Percentiles rank a stretch among this genome's conserved stretches.
These are phyloP conservation scores for Botrytis byssoidea DNA, from an alignment of 2,329 filamentous ascomycete species.

Conservation along the genomic window DNA sequence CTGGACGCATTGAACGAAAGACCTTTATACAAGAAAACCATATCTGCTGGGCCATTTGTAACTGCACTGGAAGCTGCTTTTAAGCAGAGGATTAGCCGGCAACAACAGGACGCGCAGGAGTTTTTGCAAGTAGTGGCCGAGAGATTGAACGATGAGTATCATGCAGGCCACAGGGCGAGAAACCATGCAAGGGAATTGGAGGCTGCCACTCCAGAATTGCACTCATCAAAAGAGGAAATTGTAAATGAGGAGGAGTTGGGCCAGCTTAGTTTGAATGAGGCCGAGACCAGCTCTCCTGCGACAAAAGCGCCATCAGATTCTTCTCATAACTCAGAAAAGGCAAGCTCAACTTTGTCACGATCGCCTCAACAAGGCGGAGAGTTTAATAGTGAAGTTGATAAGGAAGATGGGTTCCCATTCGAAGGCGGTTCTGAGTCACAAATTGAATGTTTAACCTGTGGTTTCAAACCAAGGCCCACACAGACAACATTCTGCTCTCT, in stretches of 20 bases:
- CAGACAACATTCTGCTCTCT: slow-evolving; percentile 87
- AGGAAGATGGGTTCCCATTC: slow-evolving; percentile 79
- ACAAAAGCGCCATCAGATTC: slow-evolving; percentile 6
- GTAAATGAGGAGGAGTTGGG: slow-evolving; percentile 21
- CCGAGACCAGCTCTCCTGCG: slow-evolving; percentile 8
- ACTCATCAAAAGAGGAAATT: slow-evolving; percentile 18
- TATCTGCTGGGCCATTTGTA: slow-evolving; percentile 83
- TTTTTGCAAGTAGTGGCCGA: slow-evolving; percentile 94
- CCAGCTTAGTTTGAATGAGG: slow-evolving; percentile 21
- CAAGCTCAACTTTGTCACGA: slow-evolving; percentile 10
- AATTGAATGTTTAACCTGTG: slow-evolving; percentile 86
- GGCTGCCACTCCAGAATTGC: slow-evolving; percentile 13
- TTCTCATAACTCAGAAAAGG: slow-evolving; percentile 14
- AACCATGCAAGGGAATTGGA: slow-evolving; percentile 48
- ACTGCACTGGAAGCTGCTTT: slow-evolving; percentile 81
- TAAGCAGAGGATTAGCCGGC: slow-evolving; percentile 82
- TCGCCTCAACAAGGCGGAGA: slow-evolving; percentile 7
- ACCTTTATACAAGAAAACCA: slow-evolving; percentile 90
- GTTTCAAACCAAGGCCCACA: slow-evolving; percentile 82
- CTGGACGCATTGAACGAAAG: slow-evolving; percentile 90
- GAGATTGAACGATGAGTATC: slow-evolving; percentile 88
- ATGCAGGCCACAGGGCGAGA: slow-evolving; percentile 76
- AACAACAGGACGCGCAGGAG: slow-evolving; percentile 97
- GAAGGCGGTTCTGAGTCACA: slow-evolving; percentile 93
- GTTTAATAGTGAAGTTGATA: slow-evolving; percentile 23